Percentiles rank a stretch among this genome's conserved stretches.
These are phyloP conservation scores for Xylaria flabelliformis DNA, from an alignment of 495 filamentous ascomycete species.

Conservation along the genomic window DNA sequence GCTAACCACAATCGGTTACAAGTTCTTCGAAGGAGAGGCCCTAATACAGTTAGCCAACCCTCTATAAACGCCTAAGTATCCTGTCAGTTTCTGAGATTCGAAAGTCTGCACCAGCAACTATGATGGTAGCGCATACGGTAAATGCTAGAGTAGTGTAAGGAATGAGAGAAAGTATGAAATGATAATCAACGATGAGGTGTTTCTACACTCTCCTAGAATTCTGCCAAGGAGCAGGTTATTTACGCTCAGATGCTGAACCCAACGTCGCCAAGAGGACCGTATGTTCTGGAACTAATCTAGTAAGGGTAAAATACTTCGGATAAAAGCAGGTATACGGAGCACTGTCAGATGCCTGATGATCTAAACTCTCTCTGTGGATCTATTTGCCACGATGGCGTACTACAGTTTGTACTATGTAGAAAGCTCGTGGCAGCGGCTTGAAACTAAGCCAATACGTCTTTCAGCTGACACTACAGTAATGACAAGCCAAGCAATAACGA, in stretches of 20 bases:
- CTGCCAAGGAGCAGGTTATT: background rate
- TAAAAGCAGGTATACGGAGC: background rate
- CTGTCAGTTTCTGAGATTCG: background rate
- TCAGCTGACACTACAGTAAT: constrained; percentile 7
- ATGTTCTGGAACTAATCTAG: too few species aligned
- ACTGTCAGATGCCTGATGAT: background rate
- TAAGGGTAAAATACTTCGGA: background rate
- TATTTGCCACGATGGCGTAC: constrained; percentile 18
- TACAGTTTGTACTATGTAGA: too few species aligned
- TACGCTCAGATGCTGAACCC: background rate
- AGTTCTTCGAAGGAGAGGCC: background rate
- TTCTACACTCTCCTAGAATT: background rate
- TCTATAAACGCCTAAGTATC: background rate
- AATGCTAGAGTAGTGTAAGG: too few species aligned
- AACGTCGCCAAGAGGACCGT: background rate
- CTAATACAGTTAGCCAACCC: background rate
- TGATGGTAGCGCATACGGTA: background rate
- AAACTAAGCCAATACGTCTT: background rate
- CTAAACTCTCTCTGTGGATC: background rate
- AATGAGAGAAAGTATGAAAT: background rate
- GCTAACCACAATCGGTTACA: background rate
- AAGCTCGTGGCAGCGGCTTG: background rate
- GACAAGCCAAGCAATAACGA: background rate
- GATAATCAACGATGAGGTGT: background rate
- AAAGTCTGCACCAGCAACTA: background rate